Evolutionary conservation across 108 stramenopile species (phyloP).

Genomic region (Fragilaria crotonensis): DNA sequence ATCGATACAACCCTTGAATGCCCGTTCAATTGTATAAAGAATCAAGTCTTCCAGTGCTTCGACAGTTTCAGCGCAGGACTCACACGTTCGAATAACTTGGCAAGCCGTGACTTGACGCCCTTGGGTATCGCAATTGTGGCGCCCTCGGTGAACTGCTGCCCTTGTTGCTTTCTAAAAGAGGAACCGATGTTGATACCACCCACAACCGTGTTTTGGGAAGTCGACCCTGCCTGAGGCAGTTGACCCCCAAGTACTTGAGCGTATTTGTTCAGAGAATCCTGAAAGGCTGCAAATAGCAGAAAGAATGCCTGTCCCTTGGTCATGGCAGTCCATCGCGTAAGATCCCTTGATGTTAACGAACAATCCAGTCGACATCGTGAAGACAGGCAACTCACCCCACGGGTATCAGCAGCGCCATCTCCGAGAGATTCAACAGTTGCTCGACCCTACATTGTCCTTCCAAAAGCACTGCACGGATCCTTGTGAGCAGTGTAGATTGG

Average conservation of each 20-base stretch:
- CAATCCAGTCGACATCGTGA: slow-evolving; percentile 84
- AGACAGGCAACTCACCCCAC: slow-evolving; percentile 91
- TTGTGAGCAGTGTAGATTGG: too few relatives aligned
- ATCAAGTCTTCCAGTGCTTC: slow-evolving; percentile 94
- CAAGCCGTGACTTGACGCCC: slow-evolving; percentile 85
- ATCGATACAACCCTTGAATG: slow-evolving; percentile 75
- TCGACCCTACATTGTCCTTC: slow-evolving; percentile 92
- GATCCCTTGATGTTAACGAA: slow-evolving; percentile 97
- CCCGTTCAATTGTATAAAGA: slow-evolving; percentile 80
- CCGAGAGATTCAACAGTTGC: slow-evolving; percentile 56
- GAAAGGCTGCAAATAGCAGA: slow-evolving; percentile 81
- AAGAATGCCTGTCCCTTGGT: slow-evolving; percentile 95
- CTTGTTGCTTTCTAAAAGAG: slow-evolving; percentile 24
- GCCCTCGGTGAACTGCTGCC: slow-evolving; percentile 14
- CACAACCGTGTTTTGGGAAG: slow-evolving; percentile 17
- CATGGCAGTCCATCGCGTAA: slow-evolving; percentile 89
- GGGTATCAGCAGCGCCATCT: slow-evolving; percentile 82
- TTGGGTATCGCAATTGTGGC: slow-evolving; percentile 57
- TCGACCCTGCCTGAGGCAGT: slow-evolving; percentile 48
- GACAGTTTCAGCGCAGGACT: slow-evolving; percentile 95
- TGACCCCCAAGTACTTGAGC: slow-evolving; percentile 74
- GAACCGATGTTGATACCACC: slow-evolving; percentile 36
- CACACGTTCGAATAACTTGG: slow-evolving; percentile 94
- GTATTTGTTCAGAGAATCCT: slow-evolving; percentile 77
- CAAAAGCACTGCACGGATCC: too few relatives aligned